A percentile compares a stretch with the other conserved stretches of the same genome.
Evolutionary conservation across 495 filamentous ascomycete genomes (phyloP).

Genomic region (Tuber borchii): DNA sequence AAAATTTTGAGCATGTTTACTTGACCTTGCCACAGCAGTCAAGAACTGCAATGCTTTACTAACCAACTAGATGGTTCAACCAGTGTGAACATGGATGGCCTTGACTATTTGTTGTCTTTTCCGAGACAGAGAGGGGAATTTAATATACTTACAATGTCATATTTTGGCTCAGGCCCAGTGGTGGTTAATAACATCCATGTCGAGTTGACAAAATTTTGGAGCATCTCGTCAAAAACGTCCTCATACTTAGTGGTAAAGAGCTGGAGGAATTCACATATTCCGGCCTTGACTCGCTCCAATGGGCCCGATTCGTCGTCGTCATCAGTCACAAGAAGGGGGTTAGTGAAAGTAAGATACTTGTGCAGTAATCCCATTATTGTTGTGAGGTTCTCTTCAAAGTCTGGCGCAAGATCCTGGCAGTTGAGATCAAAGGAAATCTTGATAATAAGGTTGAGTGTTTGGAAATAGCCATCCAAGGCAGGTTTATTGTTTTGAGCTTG

Average conservation of each 20-base stretch:
- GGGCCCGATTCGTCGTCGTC: conserved; percentile 81
- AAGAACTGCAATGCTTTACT: conserved; percentile 91
- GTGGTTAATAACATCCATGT: conserved; percentile 87
- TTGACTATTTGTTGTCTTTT: not conserved
- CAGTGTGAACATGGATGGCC: not conserved
- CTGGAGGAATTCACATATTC: conserved; percentile 80
- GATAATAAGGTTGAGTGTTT: conserved; percentile 74
- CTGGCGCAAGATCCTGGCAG: conserved; percentile 88
- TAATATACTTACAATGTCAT: conserved; percentile 56
- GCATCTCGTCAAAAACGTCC: conserved; percentile 74
- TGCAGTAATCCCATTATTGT: conserved; percentile 71
- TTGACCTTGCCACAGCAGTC: conserved; percentile 73
- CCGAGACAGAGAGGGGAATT: not conserved
- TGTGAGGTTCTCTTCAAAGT: conserved; percentile 70
- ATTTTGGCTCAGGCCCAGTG: conserved; percentile 79
- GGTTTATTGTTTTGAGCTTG: conserved; percentile 66
- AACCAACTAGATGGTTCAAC: conserved; percentile 51
- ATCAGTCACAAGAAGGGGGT: conserved; percentile 67
- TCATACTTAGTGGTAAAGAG: conserved; percentile 89
- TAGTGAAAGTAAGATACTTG: conserved; percentile 89
- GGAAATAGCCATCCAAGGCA: conserved; percentile 65
- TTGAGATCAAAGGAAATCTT: conserved; percentile 93
- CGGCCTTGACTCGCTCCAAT: conserved; percentile 78
- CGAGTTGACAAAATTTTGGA: conserved; percentile 73
- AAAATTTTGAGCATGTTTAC: conserved; percentile 74